Evolutionary conservation across 2,329 filamentous ascomycete species (phyloP), one percentile per base, ranked within the genome.

Genomic region (Talaromyces amestolkiae): DNA sequence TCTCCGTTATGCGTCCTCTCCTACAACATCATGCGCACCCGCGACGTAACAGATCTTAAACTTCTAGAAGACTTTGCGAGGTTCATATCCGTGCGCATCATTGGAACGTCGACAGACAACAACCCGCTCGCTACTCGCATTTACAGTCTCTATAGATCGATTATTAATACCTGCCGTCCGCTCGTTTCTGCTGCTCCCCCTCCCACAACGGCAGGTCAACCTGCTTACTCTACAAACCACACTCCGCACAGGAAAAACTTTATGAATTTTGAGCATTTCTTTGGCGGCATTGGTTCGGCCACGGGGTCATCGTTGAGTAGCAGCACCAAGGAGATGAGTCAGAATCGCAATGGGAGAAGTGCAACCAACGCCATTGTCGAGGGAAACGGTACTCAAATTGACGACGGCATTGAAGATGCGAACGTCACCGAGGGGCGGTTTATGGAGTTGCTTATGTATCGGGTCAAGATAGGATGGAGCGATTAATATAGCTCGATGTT

Each of bases 241-340:
- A 61, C 58, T 8, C 47, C 63, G 17, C 33, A 24, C 5, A 61
- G 64, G 39, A 49, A 62, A 17, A 64, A 65, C 19, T 65, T 65
- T 45, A 51, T 65, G 43, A 61, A 65, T 41, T 65, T 65, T 15
- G 64, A 65, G 27, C 22, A 51, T 6, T 61, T 65, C 47, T 62
- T 65, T 27, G 43, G 53, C 11, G 33, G 31, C 22, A 19, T 24
- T 24, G 53, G 27, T 27, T 4, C 47, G 6, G 19, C 35, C 13
- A 10, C 13, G 5, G 33, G 43, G 7, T 19, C 43, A 17, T 27
- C 61, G 13, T 31, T 33, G 17, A 49, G 33, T 22, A 56, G 22
- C 37, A 19, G 22, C 37, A 19, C 31, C 31, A 13, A 22, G 10
- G 53, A 19, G 11, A 56, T 31, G 11, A 37, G 15, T 22, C 31